phyloP scores from a whole-genome alignment of 441 rosid species.

The Kokia cookei region DNA sequence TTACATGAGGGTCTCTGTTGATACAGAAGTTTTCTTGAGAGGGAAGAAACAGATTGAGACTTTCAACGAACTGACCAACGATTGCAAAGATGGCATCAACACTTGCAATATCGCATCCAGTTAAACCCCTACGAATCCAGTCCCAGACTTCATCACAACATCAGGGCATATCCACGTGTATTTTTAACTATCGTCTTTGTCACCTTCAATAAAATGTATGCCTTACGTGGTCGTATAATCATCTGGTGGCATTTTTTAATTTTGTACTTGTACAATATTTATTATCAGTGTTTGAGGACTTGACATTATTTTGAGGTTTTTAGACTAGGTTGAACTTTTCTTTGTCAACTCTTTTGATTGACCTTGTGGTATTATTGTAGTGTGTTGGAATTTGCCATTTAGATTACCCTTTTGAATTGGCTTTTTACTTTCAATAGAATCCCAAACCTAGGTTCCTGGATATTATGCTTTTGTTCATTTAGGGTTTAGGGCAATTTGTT shows the following conservation, averaged over 20 bases:
- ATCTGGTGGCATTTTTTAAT: constrained; percentile 8
- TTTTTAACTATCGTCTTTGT: constrained; percentile 21
- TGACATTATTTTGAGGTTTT: background rate
- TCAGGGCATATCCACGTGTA: constrained; percentile 17
- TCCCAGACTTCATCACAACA: background rate
- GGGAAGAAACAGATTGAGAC: constrained; percentile 94
- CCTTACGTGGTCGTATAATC: constrained; percentile 9
- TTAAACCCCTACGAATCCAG: constrained; percentile 21
- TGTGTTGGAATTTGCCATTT: background rate
- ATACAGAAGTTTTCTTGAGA: constrained; percentile 85
- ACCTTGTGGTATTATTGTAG: background rate
- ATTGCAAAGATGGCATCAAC: constrained; percentile 80
- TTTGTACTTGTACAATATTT: constrained; percentile 14
- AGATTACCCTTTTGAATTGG: background rate
- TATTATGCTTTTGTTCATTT: background rate
- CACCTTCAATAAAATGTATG: constrained; percentile 19
- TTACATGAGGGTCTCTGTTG: constrained; percentile 83
- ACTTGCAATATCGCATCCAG: constrained; percentile 66
- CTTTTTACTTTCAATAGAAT: background rate
- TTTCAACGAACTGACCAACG: constrained; percentile 77
- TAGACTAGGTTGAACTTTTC: background rate
- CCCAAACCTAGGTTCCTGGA: background rate
- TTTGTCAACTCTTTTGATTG: background rate
- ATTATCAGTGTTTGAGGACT: constrained; percentile 4
- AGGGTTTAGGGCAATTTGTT: background rate